These are phyloP conservation scores for Stemphylium lycopersici DNA, from an alignment of 2,329 filamentous ascomycete genomes.

Conservation along the genomic window DNA sequence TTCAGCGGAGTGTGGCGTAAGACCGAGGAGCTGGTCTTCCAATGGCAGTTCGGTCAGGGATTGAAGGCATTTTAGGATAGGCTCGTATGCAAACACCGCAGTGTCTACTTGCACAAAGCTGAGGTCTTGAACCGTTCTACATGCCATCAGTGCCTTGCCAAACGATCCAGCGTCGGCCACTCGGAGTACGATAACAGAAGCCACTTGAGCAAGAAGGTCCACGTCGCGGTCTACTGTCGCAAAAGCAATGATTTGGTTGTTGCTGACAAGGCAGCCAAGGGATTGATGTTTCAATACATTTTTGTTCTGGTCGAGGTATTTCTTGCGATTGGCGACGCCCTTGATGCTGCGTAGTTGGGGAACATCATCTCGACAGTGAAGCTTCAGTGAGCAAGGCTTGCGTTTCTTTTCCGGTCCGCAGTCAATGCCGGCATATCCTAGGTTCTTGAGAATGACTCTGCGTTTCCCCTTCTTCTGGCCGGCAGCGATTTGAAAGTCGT, in stretches of 20 bases:
- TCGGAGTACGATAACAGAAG: constrained; percentile 59
- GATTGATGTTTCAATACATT: constrained; percentile 64
- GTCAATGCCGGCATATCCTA: constrained; percentile 51
- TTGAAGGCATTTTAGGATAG: constrained; percentile 66
- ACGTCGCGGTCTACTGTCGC: constrained; percentile 62
- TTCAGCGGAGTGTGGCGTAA: constrained; percentile 20
- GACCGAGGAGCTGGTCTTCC: constrained; percentile 57
- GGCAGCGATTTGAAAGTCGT: constrained; percentile 62
- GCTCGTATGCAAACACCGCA: constrained; percentile 71
- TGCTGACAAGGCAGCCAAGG: constrained; percentile 65
- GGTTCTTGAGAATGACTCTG: constrained; percentile 47
- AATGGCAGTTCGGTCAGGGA: constrained; percentile 63
- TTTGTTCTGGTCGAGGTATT: constrained; percentile 53
- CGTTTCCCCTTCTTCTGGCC: constrained; percentile 57
- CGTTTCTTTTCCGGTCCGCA: constrained; percentile 40
- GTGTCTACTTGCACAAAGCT: constrained; percentile 68
- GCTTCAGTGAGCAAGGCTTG: constrained; percentile 46
- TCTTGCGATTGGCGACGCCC: constrained; percentile 43
- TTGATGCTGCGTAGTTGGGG: constrained; percentile 48
- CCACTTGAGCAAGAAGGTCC: constrained; percentile 49
- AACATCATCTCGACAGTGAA: constrained; percentile 55
- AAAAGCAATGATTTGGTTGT: constrained; percentile 64
- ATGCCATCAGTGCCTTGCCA: constrained; percentile 52
- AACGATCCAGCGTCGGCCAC: constrained; percentile 58
- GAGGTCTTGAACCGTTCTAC: constrained; percentile 37